Evolutionary conservation across 2,329 filamentous ascomycete species (phyloP).

Genomic region (Aspergillus persii): DNA sequence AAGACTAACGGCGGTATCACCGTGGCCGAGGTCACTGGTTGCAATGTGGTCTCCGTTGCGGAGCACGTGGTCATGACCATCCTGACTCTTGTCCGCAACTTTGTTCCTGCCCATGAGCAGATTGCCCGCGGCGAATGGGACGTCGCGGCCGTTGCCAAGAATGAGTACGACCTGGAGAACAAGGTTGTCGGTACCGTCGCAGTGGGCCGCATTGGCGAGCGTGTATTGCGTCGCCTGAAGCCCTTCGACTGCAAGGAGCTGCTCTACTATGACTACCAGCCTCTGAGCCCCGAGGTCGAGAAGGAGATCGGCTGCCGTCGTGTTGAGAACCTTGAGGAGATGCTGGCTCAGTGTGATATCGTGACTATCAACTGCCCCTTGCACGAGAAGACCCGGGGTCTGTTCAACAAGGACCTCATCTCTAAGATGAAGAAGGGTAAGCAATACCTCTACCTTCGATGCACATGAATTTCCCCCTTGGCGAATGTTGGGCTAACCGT

Average conservation of each 20-base stretch:
- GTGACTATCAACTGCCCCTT: slow-evolving; percentile 99
- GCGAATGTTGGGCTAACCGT: slow-evolving; percentile 5
- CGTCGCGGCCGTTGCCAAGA: slow-evolving; percentile 93
- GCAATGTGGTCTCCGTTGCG: slow-evolving; percentile 96
- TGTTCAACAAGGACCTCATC: slow-evolving; percentile 99
- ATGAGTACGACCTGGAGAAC: slow-evolving; percentile 94
- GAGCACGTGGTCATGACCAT: slow-evolving; percentile 99
- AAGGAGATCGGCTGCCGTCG: slow-evolving; percentile 93
- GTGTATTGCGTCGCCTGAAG: slow-evolving; percentile 92
- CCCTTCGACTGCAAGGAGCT: slow-evolving; percentile 99
- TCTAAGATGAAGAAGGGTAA: slow-evolving; percentile 96
- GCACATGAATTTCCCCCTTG: too few species aligned
- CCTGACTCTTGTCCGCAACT: slow-evolving; percentile 93
- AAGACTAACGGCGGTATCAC: slow-evolving; percentile 97
- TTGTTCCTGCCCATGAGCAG: slow-evolving; percentile 94
- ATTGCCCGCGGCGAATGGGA: slow-evolving; percentile 89
- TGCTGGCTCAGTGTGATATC: slow-evolving; percentile 90
- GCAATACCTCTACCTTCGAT: slow-evolving; percentile 20
- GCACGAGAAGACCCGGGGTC: slow-evolving; percentile 92
- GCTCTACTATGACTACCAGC: slow-evolving; percentile 99
- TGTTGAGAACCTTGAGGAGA: slow-evolving; percentile 85
- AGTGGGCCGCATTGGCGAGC: slow-evolving; percentile 96
- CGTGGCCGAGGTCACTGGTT: slow-evolving; percentile 95
- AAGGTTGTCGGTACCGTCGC: slow-evolving; percentile 98
- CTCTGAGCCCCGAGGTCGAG: slow-evolving; percentile 78